Percentiles rank a stretch among this genome's conserved stretches.
These are phyloP conservation scores for Fallopia convolvulus DNA, from an alignment of 148 eudicot genomes.

Conservation along the genomic window DNA sequence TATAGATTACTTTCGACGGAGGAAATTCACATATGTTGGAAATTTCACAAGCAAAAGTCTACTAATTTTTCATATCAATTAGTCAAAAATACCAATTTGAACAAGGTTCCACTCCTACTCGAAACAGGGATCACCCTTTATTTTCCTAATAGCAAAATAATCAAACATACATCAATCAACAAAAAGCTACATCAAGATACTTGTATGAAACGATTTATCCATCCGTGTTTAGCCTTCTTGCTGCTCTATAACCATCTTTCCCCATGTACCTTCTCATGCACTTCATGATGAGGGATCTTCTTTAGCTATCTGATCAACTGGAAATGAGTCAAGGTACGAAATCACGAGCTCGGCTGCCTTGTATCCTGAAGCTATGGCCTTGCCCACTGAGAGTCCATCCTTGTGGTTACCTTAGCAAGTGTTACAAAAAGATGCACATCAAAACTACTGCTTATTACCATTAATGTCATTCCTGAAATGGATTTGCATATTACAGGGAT, in stretches of 20 bases:
- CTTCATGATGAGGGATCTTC: slow-evolving; percentile 6
- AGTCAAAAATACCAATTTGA: too few species aligned
- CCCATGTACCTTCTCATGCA: background rate
- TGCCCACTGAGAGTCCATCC: slow-evolving; percentile 94
- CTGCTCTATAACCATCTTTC: slow-evolving; percentile 2
- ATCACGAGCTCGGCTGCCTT: slow-evolving; percentile 79
- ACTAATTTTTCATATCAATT: too few species aligned
- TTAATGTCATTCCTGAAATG: background rate
- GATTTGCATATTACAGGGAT: too few species aligned
- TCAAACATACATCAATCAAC: too few species aligned
- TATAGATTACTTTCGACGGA: too few species aligned
- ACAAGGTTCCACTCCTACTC: too few species aligned
- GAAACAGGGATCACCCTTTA: too few species aligned
- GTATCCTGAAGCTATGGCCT: slow-evolving; percentile 77
- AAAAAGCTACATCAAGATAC: too few species aligned
- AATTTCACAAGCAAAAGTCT: too few species aligned
- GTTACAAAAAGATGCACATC: background rate
- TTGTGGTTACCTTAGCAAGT: slow-evolving; percentile 72
- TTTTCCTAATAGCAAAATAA: too few species aligned
- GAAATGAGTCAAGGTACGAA: slow-evolving; percentile 52
- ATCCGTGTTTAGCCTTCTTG: background rate
- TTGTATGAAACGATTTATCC: too few species aligned
- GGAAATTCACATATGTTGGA: too few species aligned
- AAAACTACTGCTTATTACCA: background rate
- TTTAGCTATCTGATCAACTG: slow-evolving; percentile 20